Base-by-base conservation (phyloP, 805 yeast genomes). In the Candida ulmi region DNA sequence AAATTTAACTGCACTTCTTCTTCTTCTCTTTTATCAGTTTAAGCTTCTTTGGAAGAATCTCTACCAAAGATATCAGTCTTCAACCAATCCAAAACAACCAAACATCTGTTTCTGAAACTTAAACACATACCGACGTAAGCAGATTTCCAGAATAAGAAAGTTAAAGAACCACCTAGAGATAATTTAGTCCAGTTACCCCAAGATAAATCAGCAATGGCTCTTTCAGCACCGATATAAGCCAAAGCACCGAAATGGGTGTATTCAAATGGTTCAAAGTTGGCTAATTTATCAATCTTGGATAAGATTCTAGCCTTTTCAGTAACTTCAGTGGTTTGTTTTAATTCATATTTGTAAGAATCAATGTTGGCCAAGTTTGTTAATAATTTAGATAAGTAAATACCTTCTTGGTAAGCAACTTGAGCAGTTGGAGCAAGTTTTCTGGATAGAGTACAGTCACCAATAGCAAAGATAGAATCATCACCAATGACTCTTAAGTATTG, bases 341-440 rank as follows among this genome's bases (percentile, higher is more conserved):
- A 50, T 32, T 63, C 57, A 60, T 71, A 72, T 54, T 78, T 68
- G 45, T 77, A 57, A 32, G 75, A 69, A 39, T 83, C 88, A 42
- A 81, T 69, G 51, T 76, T 76, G 51, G 80, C 69, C 53, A 79
- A 64, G 51, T 72, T 80, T 59, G 76, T 74, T 62, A 90, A 83
- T 49, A 80, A 77, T 26, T 70, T 67, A 41, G 90, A 93, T 50
- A 90, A 74, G 66, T 76, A 90, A 41, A 72, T 70, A 61, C 96
- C 97, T 66, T 90, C 87, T 71, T 90, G 97, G 67, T 88, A 80
- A 31, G 98, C 98, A 40, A 88, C 97, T 72, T 90, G 97, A 19
- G 97, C 98, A 46, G 98, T 90, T 52, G 97, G 97, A 32, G 96
- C 93, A 52, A 78, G 80, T 60, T 86, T 86, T 47, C 93, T 85